Evolutionary conservation across 2,329 filamentous ascomycete species (phyloP).

Genomic region (Diplodia mutila): DNA sequence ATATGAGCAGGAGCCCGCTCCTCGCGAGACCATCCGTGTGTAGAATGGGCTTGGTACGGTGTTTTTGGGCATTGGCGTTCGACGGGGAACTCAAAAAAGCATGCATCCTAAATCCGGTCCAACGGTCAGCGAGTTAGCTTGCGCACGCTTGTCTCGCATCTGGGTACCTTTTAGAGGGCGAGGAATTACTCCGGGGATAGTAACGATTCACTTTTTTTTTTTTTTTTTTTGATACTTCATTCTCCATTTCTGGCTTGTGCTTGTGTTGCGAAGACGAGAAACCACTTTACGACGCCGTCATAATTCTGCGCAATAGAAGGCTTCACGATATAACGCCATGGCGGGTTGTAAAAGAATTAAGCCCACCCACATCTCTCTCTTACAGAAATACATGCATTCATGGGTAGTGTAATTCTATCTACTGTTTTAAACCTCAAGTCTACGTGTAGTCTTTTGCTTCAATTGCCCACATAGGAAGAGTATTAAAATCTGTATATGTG

Average conservation of each 20-base stretch:
- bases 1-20: constrained; percentile 64
- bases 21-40: constrained; percentile 38
- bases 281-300: too few relatives aligned
- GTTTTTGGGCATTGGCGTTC: constrained; percentile 5
- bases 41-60: constrained; percentile 1
- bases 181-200: neutral
- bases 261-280: too few relatives aligned
- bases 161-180: neutral
- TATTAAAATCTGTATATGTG: neutral
- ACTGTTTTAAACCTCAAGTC: too few relatives aligned
- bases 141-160: neutral
- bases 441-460: too few relatives aligned
- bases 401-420: too few relatives aligned
- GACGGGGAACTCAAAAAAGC: neutral
- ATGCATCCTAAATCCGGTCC: neutral
- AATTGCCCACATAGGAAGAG: too few relatives aligned
- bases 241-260: neutral
- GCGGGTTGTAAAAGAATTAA: too few relatives aligned
- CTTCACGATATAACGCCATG: too few relatives aligned
- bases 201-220: neutral
- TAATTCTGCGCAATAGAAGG: too few relatives aligned
- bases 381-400: too few relatives aligned
- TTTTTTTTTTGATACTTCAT: neutral
- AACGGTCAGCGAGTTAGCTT: neutral
- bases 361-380: too few relatives aligned